Evolutionary conservation across 208 protist species (phyloP).

Genomic region (Endotrypanum monterogeii): DNA sequence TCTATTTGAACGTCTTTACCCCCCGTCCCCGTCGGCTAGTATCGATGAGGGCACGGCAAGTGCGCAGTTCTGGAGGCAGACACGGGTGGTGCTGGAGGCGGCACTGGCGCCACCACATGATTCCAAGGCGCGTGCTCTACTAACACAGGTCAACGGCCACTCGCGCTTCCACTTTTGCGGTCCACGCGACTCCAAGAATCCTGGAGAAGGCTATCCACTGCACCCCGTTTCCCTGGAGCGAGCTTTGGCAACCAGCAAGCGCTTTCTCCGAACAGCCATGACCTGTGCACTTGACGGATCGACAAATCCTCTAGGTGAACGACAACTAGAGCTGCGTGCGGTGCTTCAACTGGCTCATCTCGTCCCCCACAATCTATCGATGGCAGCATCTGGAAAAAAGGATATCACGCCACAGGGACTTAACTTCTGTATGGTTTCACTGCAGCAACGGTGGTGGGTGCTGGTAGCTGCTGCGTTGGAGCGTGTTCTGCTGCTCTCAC

Average conservation of each 20-base stretch:
- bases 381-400: not conserved
- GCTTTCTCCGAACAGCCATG: conserved; percentile 53
- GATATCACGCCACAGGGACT: conserved; percentile 69
- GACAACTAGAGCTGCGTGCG: conserved; percentile 40
- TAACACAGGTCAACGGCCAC: conserved; percentile 40
- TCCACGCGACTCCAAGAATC: conserved; percentile 3
- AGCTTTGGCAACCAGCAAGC: conserved; percentile 52
- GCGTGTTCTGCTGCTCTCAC: conserved; percentile 50
- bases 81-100: conserved; percentile 43
- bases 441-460: conserved; percentile 87
- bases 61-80: conserved; percentile 49
- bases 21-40: not conserved
- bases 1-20: conserved; percentile 29
- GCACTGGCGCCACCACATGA: conserved; percentile 40
- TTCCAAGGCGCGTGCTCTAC: conserved; percentile 9
- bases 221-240: conserved; percentile 56
- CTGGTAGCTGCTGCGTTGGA: conserved; percentile 76
- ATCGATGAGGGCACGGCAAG: not conserved
- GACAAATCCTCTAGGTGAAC: conserved; percentile 33
- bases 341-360: conserved; percentile 63
- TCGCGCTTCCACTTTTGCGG: conserved; percentile 42
- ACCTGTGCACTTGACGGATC: conserved; percentile 73
- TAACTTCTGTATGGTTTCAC: conserved; percentile 84
- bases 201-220: conserved; percentile 43
- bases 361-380: conserved; percentile 30